phyloP scores from a whole-genome alignment of 2,329 filamentous ascomycete species.

The Diaporthe sp. region DNA sequence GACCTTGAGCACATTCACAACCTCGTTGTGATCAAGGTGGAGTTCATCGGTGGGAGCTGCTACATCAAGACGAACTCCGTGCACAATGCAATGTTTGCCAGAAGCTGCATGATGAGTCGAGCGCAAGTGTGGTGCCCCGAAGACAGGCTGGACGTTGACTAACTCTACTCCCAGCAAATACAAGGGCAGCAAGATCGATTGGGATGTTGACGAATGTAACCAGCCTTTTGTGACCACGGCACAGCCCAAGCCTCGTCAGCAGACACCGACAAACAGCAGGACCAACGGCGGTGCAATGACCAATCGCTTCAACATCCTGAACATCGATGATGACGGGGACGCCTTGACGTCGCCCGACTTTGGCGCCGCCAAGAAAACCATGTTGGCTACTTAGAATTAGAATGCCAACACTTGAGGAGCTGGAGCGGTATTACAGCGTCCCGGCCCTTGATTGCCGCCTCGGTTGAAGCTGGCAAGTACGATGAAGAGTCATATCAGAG shows the following conservation, averaged over 20 bases:
- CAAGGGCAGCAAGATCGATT: conserved; percentile 79
- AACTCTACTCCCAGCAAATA: conserved; percentile 65
- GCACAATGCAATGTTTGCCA: conserved; percentile 80
- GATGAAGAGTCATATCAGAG: neutral
- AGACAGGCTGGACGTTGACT: conserved; percentile 1
- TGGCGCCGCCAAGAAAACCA: conserved; percentile 44
- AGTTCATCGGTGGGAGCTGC: conserved; percentile 70
- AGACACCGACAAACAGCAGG: conserved; percentile 49
- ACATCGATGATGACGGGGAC: conserved; percentile 61
- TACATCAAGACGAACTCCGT: conserved; percentile 84
- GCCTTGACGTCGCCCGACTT: conserved; percentile 47
- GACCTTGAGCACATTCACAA: conserved; percentile 89
- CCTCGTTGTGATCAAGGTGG: conserved; percentile 77
- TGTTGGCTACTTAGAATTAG: conserved; percentile 48
- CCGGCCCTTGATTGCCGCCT: neutral
- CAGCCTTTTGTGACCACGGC: conserved; percentile 61
- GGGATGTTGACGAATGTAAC: conserved; percentile 80
- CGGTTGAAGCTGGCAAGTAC: neutral
- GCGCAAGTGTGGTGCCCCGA: conserved; percentile 55
- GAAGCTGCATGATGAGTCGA: conserved; percentile 81
- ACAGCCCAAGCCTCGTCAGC: conserved; percentile 47
- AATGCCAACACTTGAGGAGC: neutral
- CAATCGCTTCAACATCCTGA: conserved; percentile 75
- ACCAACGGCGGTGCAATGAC: conserved; percentile 52
- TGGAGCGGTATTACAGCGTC: neutral